A percentile compares a stretch with the other conserved stretches of the same genome.
Evolutionary conservation across 768 basidiomycete genomes (phyloP).

Genomic region (Mycena crocata): DNA sequence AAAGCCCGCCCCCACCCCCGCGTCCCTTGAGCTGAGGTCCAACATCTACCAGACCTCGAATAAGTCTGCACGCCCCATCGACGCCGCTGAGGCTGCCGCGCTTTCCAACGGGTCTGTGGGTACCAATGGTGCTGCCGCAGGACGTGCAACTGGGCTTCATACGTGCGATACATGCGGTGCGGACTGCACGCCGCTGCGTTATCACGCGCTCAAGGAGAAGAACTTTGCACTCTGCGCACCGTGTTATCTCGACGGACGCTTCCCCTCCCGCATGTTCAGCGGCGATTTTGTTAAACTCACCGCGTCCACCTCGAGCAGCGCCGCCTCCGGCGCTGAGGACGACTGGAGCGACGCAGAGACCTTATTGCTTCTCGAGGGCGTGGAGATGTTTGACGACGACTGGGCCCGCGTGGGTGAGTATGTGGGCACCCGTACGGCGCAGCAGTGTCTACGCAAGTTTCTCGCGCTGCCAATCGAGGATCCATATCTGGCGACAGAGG

Average conservation of each 20-base stretch:
- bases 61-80: slow-evolving; percentile 81
- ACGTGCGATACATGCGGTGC: slow-evolving; percentile 95
- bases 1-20: slow-evolving; percentile 59
- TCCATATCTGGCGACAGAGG: slow-evolving; percentile 84
- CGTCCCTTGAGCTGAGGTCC: slow-evolving; percentile 89
- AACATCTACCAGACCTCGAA: slow-evolving; percentile 91
- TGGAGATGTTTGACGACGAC: slow-evolving; percentile 99
- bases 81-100: slow-evolving; percentile 72
- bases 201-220: slow-evolving; percentile 93
- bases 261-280: slow-evolving; percentile 95
- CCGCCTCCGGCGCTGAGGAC: slow-evolving; percentile 58
- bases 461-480: slow-evolving; percentile 97
- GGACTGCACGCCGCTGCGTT: slow-evolving; percentile 89
- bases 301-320: too few species aligned
- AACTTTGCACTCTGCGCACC: slow-evolving; percentile 91
- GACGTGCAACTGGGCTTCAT: slow-evolving; percentile 51
- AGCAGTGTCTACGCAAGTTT: slow-evolving; percentile 97
- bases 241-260: slow-evolving; percentile 96
- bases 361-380: slow-evolving; percentile 89
- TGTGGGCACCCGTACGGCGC: slow-evolving; percentile 89
- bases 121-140: slow-evolving; percentile 54
- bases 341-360: slow-evolving; percentile 95
- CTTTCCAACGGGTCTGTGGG: slow-evolving; percentile 67
- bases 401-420: slow-evolving; percentile 95
- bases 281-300: slow-evolving; percentile 96